A percentile compares a stretch with the other conserved stretches of the same genome.
Conservation (phyloP, 352 stramenopile species). For the Phytophthora chlamydospora region DNA sequence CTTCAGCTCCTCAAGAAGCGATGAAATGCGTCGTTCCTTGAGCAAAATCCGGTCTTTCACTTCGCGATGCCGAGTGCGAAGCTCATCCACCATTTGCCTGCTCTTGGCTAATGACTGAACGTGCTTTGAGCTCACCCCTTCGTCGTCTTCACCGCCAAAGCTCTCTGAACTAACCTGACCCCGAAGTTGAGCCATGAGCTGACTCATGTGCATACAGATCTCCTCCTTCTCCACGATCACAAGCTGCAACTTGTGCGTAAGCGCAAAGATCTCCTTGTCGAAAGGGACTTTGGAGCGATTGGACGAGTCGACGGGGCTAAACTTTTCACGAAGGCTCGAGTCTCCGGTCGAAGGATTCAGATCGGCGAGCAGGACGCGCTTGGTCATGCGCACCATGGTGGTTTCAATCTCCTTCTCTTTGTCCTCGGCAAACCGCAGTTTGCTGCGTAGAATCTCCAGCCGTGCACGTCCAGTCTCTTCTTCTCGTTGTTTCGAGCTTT, state of each 20-base stretch:
- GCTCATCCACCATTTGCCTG: conserved; percentile 47
- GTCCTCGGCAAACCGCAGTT: conserved; percentile 64
- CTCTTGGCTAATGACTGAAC: conserved; percentile 45
- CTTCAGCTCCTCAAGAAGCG: conserved; percentile 61
- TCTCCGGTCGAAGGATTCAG: conserved; percentile 25
- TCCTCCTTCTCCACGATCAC: conserved; percentile 84
- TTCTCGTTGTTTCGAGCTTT: conserved; percentile 42
- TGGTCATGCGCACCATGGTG: conserved; percentile 75
- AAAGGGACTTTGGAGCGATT: conserved; percentile 41
- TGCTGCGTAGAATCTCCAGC: conserved; percentile 64
- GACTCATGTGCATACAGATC: conserved; percentile 73
- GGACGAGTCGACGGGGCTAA: conserved; percentile 27
- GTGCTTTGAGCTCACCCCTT: conserved; percentile 18
- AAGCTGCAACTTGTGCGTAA: conserved; percentile 75
- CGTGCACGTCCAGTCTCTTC: conserved; percentile 50
- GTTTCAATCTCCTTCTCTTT: conserved; percentile 78
- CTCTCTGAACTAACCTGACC: conserved; percentile 16
- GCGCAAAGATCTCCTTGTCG: conserved; percentile 79
- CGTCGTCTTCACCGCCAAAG: background rate
- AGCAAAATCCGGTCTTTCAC: conserved; percentile 54
- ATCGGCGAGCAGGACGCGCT: conserved; percentile 64
- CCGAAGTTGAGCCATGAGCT: conserved; percentile 50
- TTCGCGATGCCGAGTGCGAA: conserved; percentile 50
- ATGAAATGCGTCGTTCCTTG: conserved; percentile 56
- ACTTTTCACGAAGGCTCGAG: conserved; percentile 24